These are phyloP conservation scores for Podaxis sp. DNA, from an alignment of 768 basidiomycete genomes.

Conservation along the genomic window DNA sequence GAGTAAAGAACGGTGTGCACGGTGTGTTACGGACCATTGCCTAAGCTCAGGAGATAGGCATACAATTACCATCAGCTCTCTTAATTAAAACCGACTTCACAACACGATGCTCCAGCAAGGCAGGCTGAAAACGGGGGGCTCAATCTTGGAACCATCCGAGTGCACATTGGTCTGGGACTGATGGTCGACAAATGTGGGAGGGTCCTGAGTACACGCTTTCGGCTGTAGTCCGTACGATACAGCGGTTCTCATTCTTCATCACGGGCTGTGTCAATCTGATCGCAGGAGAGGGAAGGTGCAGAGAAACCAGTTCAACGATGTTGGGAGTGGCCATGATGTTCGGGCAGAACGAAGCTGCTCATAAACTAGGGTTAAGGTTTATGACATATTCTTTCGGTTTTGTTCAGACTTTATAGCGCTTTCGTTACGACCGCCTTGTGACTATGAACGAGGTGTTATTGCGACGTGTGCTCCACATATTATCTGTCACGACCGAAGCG, in stretches of 20 bases:
- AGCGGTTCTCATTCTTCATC: background rate
- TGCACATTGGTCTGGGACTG: background rate
- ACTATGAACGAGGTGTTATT: background rate
- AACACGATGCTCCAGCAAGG: constrained; percentile 7
- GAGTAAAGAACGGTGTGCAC: background rate
- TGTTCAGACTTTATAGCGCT: background rate
- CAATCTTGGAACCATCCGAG: constrained; percentile 5
- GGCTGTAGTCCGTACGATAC: background rate
- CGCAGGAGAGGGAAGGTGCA: background rate
- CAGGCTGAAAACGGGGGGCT: background rate
- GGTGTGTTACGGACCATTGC: background rate
- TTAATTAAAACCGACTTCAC: constrained; percentile 5
- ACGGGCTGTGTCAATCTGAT: background rate
- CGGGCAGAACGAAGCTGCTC: constrained; percentile 4
- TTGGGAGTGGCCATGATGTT: background rate
- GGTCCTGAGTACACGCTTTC: background rate
- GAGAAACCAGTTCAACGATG: background rate
- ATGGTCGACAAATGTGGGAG: background rate
- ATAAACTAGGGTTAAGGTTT: constrained; percentile 14
- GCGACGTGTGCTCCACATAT: background rate
- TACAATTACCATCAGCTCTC: background rate
- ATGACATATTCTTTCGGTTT: background rate
- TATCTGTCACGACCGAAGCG: background rate
- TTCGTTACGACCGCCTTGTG: background rate
- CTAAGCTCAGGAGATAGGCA: constrained; percentile 1